These are phyloP conservation scores for Coccinonectria pachysandricola DNA, from an alignment of 2,329 filamentous ascomycete species.

Conservation along the genomic window DNA sequence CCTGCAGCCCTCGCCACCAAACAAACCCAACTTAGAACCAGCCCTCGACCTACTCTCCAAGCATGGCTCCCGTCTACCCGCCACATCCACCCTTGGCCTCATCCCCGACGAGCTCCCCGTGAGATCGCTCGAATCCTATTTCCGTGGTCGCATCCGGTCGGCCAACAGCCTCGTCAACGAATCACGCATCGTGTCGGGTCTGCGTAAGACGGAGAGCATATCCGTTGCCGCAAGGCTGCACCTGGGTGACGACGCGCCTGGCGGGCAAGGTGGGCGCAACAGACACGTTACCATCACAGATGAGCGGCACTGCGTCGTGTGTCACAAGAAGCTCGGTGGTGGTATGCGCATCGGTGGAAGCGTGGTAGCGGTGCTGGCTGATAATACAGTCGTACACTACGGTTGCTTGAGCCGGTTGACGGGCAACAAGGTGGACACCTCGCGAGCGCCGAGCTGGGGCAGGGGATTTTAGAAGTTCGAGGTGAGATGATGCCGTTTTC, in stretches of 20 bases:
- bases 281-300: constrained; percentile 72
- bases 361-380: constrained; percentile 81
- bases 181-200: constrained; percentile 62
- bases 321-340: constrained; percentile 83
- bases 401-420: constrained; percentile 55
- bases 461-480: constrained; percentile 23
- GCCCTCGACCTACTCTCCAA: constrained; percentile 82
- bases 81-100: constrained; percentile 72
- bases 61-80: constrained; percentile 84
- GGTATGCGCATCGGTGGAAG: constrained; percentile 78
- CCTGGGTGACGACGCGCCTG: constrained; percentile 55
- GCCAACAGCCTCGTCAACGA: constrained; percentile 77
- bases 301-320: constrained; percentile 82
- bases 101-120: constrained; percentile 76
- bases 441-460: constrained; percentile 26
- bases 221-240: constrained; percentile 62
- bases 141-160: constrained; percentile 77
- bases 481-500: no score
- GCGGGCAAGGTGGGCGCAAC: constrained; percentile 43
- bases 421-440: constrained; percentile 24
- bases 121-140: constrained; percentile 75
- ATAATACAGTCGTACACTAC: constrained; percentile 73
- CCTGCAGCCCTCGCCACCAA: constrained; percentile 64
- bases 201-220: constrained; percentile 73
- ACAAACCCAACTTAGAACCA: constrained; percentile 63